These are phyloP conservation scores for Begonia fuchsioides DNA, from an alignment of 306 rosid species.

Conservation along the genomic window DNA sequence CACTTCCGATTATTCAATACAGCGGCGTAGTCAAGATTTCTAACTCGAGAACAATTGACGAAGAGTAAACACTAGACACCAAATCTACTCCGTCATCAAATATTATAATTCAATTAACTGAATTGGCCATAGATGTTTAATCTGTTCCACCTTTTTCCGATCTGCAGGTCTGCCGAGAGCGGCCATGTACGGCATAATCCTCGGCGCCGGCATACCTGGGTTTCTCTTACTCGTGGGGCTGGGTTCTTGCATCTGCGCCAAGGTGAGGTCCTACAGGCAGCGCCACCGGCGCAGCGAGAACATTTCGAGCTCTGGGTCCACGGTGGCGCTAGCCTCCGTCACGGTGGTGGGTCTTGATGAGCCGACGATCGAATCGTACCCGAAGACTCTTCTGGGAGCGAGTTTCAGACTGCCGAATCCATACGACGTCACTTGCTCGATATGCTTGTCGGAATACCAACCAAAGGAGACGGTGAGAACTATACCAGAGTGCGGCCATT, in stretches of 20 bases:
- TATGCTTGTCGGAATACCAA: slow-evolving; percentile 52
- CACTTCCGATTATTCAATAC: too few species aligned
- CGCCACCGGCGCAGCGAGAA: slow-evolving; percentile 6
- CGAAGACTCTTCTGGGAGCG: slow-evolving; percentile 32
- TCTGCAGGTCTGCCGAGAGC: slow-evolving; percentile 38
- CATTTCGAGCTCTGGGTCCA: slow-evolving; percentile 5
- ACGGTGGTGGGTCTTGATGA: slow-evolving; percentile 37
- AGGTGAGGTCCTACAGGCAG: neutral
- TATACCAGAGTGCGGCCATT: slow-evolving; percentile 56
- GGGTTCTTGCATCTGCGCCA: slow-evolving; percentile 15
- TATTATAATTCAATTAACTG: too few species aligned
- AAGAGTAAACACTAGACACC: neutral
- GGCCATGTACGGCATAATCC: slow-evolving; percentile 37
- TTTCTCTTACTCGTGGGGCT: slow-evolving; percentile 37
- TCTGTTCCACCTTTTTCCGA: too few species aligned
- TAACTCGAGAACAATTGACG: too few species aligned
- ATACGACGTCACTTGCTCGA: slow-evolving; percentile 38
- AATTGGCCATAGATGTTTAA: too few species aligned
- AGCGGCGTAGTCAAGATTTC: too few species aligned
- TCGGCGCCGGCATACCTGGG: slow-evolving; percentile 55
- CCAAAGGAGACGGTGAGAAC: slow-evolving; percentile 44
- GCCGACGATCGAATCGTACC: slow-evolving; percentile 59
- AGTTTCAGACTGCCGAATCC: slow-evolving; percentile 39
- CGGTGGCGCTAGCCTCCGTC: slow-evolving; percentile 6
- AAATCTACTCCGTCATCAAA: too few species aligned